Base-by-base conservation (phyloP, 208 protist genomes). In the Chromosphaera perkinsii region DNA sequence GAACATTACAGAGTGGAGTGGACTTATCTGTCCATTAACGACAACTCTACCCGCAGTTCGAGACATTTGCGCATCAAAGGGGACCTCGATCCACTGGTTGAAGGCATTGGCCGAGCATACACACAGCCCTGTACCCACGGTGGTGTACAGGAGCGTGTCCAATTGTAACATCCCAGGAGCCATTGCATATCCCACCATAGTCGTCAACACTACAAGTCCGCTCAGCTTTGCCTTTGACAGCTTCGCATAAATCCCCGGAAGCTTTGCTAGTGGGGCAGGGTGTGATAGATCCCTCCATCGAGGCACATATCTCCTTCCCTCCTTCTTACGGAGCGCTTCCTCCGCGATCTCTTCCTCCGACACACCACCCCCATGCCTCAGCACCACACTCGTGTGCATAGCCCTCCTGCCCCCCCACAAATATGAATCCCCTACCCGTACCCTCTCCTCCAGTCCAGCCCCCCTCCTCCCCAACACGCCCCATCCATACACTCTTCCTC, bases 61-160 rank as follows among this genome's bases (percentile, higher is more conserved):
- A 20, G 1, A 42, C 72, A 77, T 77, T 35, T 77, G 63, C 12
- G 54, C 24, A 40, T 77, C 72, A 52, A 67, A 77, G 7, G 72
- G 63, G 1, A 67, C n/a, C 47, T 76, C 58, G 26, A 35, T n/a
- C 35, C 35, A 74, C 27, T 66, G 69, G 22, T 69, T 69, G 31
- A 61, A 43, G 14, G 56, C 33, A 42, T 75, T 75, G 0, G 69
- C 69, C 20, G 33, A 24, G 10, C 60, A 51, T 2, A 69, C 69
- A 51, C 69, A 75, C 40, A 69, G 33, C 2, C 49, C 59, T 0
- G 69, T 75, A 20, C 66, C 66, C n/a, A 48, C 10, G n/a, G 69
- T 40, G 7, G 60, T 62, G 24, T 32, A 33, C 2, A 54, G 12
- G 4, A 75, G 52, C n/a, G 49, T 66, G 35, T 27, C 20, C 0